Percentiles rank a stretch among this genome's conserved stretches.
phyloP scores from a whole-genome alignment of 768 basidiomycete genomes.

The Mycena sanguinolenta region DNA sequence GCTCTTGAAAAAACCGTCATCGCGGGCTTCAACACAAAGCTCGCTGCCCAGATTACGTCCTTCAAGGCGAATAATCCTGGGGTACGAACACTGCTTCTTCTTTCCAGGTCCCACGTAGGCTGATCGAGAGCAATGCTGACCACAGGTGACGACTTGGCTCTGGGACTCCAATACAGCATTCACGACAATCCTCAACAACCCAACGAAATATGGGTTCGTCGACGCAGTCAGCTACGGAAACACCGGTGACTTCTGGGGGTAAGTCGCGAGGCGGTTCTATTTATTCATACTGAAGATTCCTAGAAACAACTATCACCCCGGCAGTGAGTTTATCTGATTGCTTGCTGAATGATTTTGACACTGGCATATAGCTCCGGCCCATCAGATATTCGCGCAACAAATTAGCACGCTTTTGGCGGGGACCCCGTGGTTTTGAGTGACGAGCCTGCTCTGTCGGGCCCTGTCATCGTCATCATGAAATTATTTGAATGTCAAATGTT shows the following conservation, averaged over 20 bases:
- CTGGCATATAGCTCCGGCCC: constrained; percentile 17
- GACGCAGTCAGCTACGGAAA: constrained; percentile 60
- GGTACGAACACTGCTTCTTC: constrained; percentile 48
- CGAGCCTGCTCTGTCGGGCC: neutral
- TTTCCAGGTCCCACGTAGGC: neutral
- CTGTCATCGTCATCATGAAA: too few relatives aligned
- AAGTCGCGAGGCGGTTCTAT: constrained; percentile 31
- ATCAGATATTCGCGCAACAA: constrained; percentile 33
- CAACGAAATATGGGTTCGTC: constrained; percentile 67
- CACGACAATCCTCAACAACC: constrained; percentile 61
- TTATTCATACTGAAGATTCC: neutral
- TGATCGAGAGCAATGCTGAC: neutral
- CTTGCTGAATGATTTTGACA: neutral
- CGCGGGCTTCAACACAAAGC: constrained; percentile 63
- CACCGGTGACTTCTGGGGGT: constrained; percentile 69
- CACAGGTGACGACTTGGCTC: constrained; percentile 61
- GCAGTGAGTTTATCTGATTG: constrained; percentile 52
- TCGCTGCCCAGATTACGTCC: constrained; percentile 53
- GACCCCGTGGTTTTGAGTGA: constrained; percentile 28
- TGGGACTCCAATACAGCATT: constrained; percentile 68
- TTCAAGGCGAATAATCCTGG: constrained; percentile 61
- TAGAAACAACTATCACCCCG: constrained; percentile 69
- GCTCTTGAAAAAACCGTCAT: constrained; percentile 62
- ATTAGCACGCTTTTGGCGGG: constrained; percentile 24
- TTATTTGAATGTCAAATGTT: too few relatives aligned